These are phyloP conservation scores for Sugiyamaella mastotermitis DNA, from an alignment of 805 yeast species.

Conservation along the genomic window DNA sequence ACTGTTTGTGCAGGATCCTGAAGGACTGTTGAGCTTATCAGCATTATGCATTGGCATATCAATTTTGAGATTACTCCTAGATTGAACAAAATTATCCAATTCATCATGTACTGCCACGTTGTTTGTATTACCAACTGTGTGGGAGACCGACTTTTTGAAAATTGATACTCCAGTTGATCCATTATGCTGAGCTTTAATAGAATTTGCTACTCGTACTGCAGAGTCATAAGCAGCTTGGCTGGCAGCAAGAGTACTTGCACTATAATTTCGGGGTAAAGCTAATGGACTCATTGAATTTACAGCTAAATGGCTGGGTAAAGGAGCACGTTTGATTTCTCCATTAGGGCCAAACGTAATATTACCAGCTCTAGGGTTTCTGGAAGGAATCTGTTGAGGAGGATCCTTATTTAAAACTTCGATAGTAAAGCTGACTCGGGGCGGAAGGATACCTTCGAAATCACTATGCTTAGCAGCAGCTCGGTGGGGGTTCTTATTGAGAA, in stretches of 20 bases:
- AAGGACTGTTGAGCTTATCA: background rate
- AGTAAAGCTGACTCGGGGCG: conserved; percentile 72
- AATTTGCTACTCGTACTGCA: conserved; percentile 17
- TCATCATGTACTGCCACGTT: conserved; percentile 20
- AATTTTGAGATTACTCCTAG: conserved; percentile 9
- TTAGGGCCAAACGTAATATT: conserved; percentile 43
- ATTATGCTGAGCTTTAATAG: conserved; percentile 7
- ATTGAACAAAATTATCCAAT: conserved; percentile 18
- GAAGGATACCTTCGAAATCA: conserved; percentile 18
- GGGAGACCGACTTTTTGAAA: conserved; percentile 6
- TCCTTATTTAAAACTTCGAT: conserved; percentile 65
- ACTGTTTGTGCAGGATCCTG: background rate
- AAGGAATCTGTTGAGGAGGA: conserved; percentile 94
- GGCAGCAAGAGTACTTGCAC: conserved; percentile 14
- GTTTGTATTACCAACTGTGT: conserved; percentile 6
- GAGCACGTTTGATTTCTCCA: conserved; percentile 22
- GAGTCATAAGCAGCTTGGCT: conserved; percentile 19
- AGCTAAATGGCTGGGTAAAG: conserved; percentile 3
- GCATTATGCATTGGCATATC: conserved; percentile 18
- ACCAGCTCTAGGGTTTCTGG: conserved; percentile 74
- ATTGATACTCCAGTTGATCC: background rate
- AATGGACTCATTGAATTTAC: conserved; percentile 8
- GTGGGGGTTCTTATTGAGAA: conserved; percentile 42
- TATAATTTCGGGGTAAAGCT: conserved; percentile 16
- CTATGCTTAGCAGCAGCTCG: conserved; percentile 22